phyloP scores from a whole-genome alignment of 129 eudicot genomes.

The Pseudognaphalium luteoalbum region DNA sequence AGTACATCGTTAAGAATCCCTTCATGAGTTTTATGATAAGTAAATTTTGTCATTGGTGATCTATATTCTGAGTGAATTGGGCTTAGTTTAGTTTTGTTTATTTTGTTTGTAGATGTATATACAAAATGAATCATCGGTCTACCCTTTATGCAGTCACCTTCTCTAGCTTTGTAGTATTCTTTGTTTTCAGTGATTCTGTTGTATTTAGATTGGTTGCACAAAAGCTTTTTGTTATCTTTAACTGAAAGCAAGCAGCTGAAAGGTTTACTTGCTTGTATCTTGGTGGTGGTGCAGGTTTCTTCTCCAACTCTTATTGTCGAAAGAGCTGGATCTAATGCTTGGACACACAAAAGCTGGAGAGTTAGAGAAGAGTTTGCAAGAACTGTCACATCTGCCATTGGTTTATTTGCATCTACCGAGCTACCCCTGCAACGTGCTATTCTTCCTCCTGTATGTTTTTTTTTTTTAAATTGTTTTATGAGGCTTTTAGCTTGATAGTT shows the following conservation, averaged over 20 bases:
- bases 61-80: background rate
- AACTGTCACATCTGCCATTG: constrained; percentile 92
- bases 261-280: constrained; percentile 19
- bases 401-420: constrained; percentile 93
- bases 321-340: constrained; percentile 95
- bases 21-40: constrained; percentile 1
- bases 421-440: constrained; percentile 95
- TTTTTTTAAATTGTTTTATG: constrained; percentile 15
- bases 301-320: constrained; percentile 96
- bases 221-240: background rate
- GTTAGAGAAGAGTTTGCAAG: constrained; percentile 94
- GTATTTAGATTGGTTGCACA: constrained; percentile 17
- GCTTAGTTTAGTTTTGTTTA: background rate
- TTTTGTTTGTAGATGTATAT: constrained; percentile 11
- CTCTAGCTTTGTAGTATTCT: constrained; percentile 6
- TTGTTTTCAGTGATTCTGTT: background rate
- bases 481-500: constrained; percentile 12
- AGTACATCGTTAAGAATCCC: constrained; percentile 5
- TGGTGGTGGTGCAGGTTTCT: constrained; percentile 68
- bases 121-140: background rate
- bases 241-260: constrained; percentile 11
- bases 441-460: constrained; percentile 80
- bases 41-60: constrained; percentile 1
- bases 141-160: constrained; percentile 20
- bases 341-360: constrained; percentile 99